These are phyloP conservation scores for Aspergillus cavernicola DNA, from an alignment of 495 filamentous ascomycete species.

Conservation along the genomic window DNA sequence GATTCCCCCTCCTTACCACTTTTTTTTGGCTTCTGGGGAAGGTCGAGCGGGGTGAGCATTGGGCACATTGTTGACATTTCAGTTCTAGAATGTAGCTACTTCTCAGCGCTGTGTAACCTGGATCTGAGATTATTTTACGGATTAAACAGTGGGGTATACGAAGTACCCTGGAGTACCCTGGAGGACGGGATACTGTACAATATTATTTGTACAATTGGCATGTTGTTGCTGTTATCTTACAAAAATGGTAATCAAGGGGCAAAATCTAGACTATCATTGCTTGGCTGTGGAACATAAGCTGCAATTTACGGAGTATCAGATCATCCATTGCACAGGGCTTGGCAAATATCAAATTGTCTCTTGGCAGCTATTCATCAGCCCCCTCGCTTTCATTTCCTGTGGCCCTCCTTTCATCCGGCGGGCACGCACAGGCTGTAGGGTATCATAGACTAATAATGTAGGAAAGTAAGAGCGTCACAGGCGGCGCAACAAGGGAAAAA, in stretches of 20 bases:
- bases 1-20: not conserved
- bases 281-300: conserved; percentile 22
- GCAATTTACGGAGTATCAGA: conserved; percentile 35
- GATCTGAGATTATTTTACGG: conserved; percentile 6
- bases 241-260: conserved; percentile 7
- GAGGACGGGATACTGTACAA: conserved; percentile 3
- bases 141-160: not conserved
- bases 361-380: conserved; percentile 31
- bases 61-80: too few species aligned
- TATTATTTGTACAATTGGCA: too few species aligned
- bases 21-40: not conserved
- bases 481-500: not conserved
- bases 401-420: conserved; percentile 9
- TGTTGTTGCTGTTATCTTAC: not conserved
- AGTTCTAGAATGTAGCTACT: not conserved
- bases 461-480: conserved; percentile 1
- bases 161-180: too few species aligned
- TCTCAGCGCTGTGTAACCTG: not conserved
- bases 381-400: conserved; percentile 21
- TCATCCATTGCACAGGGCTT: conserved; percentile 29
- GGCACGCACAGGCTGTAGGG: conserved; percentile 15
- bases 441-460: conserved; percentile 11
- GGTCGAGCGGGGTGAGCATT: not conserved
- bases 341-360: conserved; percentile 33
- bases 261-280: conserved; percentile 18